Conservation (phyloP, 2,329 filamentous ascomycete genomes). For the Pestalotiopsis sp. region DNA sequence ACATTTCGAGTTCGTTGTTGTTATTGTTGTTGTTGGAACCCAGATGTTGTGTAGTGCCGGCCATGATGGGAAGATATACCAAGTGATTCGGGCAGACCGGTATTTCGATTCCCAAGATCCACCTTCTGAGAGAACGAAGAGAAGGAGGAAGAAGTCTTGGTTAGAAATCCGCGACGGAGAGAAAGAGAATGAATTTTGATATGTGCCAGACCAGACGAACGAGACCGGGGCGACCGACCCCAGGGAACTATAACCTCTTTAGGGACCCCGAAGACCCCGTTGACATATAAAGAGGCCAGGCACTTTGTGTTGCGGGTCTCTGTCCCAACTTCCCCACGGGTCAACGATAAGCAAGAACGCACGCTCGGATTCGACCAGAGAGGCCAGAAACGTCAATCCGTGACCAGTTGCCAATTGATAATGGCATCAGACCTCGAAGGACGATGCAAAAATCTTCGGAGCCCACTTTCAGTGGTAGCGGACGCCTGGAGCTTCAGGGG, state of each 20-base stretch:
- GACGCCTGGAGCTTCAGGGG: not conserved
- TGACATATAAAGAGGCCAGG: not conserved
- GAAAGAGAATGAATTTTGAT: not conserved
- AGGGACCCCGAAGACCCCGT: not conserved
- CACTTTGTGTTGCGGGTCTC: not conserved
- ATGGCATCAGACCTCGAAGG: not conserved
- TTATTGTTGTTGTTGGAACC: not conserved
- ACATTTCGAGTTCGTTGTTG: not conserved
- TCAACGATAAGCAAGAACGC: not conserved
- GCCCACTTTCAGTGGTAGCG: not conserved
- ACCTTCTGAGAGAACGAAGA: not conserved
- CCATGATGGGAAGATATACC: not conserved
- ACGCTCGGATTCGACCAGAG: not conserved
- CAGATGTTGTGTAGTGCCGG: not conserved
- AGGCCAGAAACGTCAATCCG: not conserved
- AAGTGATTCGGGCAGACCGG: not conserved
- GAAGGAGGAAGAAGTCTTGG: not conserved
- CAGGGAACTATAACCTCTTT: conserved; percentile 4
- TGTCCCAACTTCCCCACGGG: conserved; percentile 4
- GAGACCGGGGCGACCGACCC: not conserved
- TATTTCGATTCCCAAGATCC: not conserved
- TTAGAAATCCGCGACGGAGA: not conserved
- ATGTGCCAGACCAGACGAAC: not conserved
- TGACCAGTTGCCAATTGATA: conserved; percentile 2
- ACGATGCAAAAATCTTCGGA: not conserved